Evolutionary conservation across 202 grass and related monocot species (phyloP).

Genomic region (Setaria italica): DNA sequence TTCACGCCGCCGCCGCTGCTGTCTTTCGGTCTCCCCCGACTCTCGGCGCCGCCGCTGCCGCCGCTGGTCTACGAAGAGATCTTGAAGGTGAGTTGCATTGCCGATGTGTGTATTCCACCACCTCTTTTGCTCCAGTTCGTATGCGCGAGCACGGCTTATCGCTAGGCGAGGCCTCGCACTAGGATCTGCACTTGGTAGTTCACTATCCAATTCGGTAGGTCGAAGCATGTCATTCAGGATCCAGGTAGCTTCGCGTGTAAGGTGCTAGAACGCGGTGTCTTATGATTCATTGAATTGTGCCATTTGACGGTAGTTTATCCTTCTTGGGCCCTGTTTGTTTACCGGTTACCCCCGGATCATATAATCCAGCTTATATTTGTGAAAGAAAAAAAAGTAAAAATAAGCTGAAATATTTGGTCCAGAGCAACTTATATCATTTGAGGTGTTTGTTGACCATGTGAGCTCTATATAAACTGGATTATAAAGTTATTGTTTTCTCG

Average conservation of each 20-base stretch:
- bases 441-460: too few species aligned
- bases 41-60: background rate
- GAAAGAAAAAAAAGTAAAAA: too few species aligned
- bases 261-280: background rate
- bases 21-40: background rate
- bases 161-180: background rate
- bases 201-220: background rate
- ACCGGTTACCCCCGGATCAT: too few species aligned
- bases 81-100: conserved; percentile 15
- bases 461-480: too few species aligned
- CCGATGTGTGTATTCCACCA: background rate
- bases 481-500: background rate
- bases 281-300: background rate
- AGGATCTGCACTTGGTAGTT: conserved; percentile 1
- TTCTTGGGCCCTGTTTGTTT: background rate
- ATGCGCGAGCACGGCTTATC: background rate
- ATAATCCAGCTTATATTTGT: too few species aligned
- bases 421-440: too few species aligned
- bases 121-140: background rate
- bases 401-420: too few species aligned
- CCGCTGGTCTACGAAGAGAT: background rate
- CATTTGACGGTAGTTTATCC: background rate
- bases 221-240: background rate
- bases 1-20: background rate
- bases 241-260: background rate